Evolutionary conservation across 352 stramenopile species (phyloP).

Genomic region (Phytophthora idaei): DNA sequence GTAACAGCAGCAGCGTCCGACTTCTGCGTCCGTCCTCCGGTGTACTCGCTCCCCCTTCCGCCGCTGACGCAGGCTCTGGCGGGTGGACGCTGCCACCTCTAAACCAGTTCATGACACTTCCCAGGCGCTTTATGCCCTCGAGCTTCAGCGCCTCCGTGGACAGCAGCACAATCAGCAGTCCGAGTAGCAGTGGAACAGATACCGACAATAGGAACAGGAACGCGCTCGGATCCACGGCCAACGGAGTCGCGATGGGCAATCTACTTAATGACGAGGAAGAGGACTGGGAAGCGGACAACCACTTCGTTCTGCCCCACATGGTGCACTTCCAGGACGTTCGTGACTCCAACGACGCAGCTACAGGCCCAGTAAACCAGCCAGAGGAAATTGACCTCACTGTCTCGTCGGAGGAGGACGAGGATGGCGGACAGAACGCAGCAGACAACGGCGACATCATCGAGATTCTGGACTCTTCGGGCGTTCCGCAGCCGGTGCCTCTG

Average conservation of each 20-base stretch:
- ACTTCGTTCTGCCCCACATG: slow-evolving; percentile 16
- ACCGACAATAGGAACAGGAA: slow-evolving; percentile 5
- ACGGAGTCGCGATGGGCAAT: slow-evolving; percentile 13
- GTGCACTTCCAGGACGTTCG: slow-evolving; percentile 18
- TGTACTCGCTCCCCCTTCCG: not conserved
- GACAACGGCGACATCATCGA: slow-evolving; percentile 62
- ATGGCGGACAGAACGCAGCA: slow-evolving; percentile 10
- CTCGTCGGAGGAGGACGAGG: slow-evolving; percentile 60
- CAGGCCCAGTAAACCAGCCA: slow-evolving; percentile 9
- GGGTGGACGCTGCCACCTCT: slow-evolving; percentile 31
- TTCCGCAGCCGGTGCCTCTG: slow-evolving; percentile 26
- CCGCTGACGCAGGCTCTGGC: slow-evolving; percentile 4
- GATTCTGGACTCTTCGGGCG: slow-evolving; percentile 44
- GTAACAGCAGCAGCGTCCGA: not conserved
- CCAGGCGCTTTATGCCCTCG: slow-evolving; percentile 29
- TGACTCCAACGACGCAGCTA: not conserved
- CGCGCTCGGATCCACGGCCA: not conserved
- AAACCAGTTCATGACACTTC: slow-evolving; percentile 42
- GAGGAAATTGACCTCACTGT: slow-evolving; percentile 77
- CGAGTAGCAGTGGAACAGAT: not conserved
- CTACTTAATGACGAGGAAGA: slow-evolving; percentile 35
- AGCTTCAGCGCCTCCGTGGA: slow-evolving; percentile 9
- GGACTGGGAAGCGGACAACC: slow-evolving; percentile 9
- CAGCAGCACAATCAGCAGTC: slow-evolving; percentile 4
- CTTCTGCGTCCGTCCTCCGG: slow-evolving; percentile 4